Evolutionary conservation across 768 basidiomycete genomes (phyloP).

Genomic region (Serendipita indica): DNA sequence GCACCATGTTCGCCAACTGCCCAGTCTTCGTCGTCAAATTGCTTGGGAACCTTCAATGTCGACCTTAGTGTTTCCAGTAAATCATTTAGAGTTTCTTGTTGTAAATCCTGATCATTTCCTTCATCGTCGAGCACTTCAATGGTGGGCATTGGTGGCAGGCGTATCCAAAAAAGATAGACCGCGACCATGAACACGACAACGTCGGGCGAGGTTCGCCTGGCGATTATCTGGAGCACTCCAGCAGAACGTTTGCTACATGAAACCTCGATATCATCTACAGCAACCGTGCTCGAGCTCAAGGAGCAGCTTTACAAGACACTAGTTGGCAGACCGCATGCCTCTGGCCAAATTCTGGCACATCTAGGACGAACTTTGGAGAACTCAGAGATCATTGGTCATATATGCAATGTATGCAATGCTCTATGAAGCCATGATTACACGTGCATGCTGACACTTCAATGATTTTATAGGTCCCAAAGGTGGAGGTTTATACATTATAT

Average conservation of each 20-base stretch:
- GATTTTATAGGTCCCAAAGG: background rate
- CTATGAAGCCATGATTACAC: background rate
- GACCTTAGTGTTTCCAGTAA: background rate
- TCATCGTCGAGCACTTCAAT: slow-evolving; percentile 4
- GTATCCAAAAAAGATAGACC: background rate
- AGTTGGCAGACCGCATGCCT: background rate
- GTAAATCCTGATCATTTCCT: background rate
- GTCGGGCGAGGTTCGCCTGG: background rate
- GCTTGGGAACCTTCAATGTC: background rate
- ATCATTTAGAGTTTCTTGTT: background rate
- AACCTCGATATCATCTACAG: background rate
- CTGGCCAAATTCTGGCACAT: background rate
- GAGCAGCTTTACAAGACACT: background rate
- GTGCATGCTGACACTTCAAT: background rate
- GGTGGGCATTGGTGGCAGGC: background rate
- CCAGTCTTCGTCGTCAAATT: background rate
- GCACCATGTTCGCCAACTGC: background rate
- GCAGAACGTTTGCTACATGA: background rate
- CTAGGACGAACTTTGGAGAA: slow-evolving; percentile 3
- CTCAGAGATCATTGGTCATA: background rate
- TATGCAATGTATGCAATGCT: background rate
- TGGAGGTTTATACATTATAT: background rate
- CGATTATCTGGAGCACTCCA: background rate
- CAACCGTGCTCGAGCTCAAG: slow-evolving; percentile 1
- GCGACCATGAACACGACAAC: background rate